A percentile compares a stretch with the other conserved stretches of the same genome.
Conservation (phyloP, 805 yeast species). For the Sugiyamaella floridensis region DNA sequence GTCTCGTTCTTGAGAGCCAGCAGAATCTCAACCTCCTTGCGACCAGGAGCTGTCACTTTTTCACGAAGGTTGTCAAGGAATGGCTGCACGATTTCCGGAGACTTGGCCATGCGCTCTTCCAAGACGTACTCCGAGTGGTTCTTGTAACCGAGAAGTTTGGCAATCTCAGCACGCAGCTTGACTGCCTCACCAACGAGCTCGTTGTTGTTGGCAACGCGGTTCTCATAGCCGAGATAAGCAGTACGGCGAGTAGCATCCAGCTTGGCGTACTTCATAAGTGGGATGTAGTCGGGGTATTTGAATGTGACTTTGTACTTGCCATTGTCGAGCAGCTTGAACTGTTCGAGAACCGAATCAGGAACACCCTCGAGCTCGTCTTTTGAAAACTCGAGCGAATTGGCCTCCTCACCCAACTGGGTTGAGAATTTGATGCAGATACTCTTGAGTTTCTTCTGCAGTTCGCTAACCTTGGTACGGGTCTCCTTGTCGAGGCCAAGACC, state of each 20-base stretch:
- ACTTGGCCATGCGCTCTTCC: conserved; percentile 78
- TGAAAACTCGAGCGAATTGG: conserved; percentile 53
- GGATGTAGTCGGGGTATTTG: conserved; percentile 74
- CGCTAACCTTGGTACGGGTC: conserved; percentile 49
- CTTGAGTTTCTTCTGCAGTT: conserved; percentile 54
- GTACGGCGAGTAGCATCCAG: conserved; percentile 55
- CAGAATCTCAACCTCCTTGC: conserved; percentile 45
- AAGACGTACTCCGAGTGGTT: conserved; percentile 64
- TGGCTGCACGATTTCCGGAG: conserved; percentile 47
- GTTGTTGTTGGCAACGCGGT: conserved; percentile 56
- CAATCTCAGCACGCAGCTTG: conserved; percentile 53
- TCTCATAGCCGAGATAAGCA: conserved; percentile 62
- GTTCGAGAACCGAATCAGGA: conserved; percentile 55
- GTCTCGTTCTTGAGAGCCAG: conserved; percentile 49
- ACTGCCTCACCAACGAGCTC: conserved; percentile 54
- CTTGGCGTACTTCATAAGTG: conserved; percentile 68
- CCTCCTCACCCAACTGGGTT: conserved; percentile 66
- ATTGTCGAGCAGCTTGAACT: conserved; percentile 36
- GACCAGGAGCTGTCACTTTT: conserved; percentile 55
- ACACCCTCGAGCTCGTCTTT: conserved; percentile 65
- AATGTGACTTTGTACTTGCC: conserved; percentile 57
- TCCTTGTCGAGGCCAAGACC: conserved; percentile 60
- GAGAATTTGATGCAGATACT: conserved; percentile 49
- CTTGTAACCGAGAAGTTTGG: conserved; percentile 57
- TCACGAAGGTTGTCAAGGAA: conserved; percentile 57